These are phyloP conservation scores for Wilcoxina mikolae DNA, from an alignment of 495 filamentous ascomycete genomes.

Conservation along the genomic window DNA sequence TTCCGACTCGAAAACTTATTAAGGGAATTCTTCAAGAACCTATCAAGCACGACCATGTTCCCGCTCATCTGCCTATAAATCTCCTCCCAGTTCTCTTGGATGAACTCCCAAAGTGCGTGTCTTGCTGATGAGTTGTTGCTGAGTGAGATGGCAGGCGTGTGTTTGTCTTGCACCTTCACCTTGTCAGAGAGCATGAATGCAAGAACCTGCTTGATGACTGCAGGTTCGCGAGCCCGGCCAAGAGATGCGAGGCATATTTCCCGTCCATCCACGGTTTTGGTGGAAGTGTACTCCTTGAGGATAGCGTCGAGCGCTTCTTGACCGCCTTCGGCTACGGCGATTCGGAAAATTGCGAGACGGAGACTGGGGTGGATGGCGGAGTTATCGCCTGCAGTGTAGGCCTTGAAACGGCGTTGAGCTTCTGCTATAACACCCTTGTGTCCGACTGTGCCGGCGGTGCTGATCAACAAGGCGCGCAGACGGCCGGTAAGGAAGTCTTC, in stretches of 20 bases:
- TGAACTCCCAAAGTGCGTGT: slow-evolving; percentile 62
- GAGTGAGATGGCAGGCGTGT: slow-evolving; percentile 58
- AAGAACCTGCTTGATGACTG: slow-evolving; percentile 54
- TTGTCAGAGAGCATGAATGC: slow-evolving; percentile 66
- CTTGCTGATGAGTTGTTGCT: slow-evolving; percentile 56
- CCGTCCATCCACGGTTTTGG: slow-evolving; percentile 73
- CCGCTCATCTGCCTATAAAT: slow-evolving; percentile 52
- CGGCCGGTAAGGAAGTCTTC: slow-evolving; percentile 74
- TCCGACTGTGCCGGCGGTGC: slow-evolving; percentile 54
- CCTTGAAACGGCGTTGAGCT: slow-evolving; percentile 57
- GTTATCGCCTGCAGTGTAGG: slow-evolving; percentile 52
- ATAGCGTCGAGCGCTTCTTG: slow-evolving; percentile 53
- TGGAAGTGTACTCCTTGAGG: slow-evolving; percentile 65
- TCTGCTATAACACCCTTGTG: slow-evolving; percentile 54
- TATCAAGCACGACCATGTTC: slow-evolving; percentile 76
- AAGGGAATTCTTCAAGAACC: slow-evolving; percentile 64
- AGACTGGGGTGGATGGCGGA: slow-evolving; percentile 65
- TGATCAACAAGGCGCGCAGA: slow-evolving; percentile 64
- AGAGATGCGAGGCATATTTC: slow-evolving; percentile 67
- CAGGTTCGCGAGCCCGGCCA: slow-evolving; percentile 54
- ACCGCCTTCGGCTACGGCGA: slow-evolving; percentile 55
- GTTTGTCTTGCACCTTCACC: slow-evolving; percentile 69
- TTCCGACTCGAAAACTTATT: slow-evolving; percentile 57
- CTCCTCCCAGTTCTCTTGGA: slow-evolving; percentile 61
- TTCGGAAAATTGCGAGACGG: slow-evolving; percentile 62